phyloP scores from a whole-genome alignment of 768 basidiomycete genomes.

The Amanita rimosa region DNA sequence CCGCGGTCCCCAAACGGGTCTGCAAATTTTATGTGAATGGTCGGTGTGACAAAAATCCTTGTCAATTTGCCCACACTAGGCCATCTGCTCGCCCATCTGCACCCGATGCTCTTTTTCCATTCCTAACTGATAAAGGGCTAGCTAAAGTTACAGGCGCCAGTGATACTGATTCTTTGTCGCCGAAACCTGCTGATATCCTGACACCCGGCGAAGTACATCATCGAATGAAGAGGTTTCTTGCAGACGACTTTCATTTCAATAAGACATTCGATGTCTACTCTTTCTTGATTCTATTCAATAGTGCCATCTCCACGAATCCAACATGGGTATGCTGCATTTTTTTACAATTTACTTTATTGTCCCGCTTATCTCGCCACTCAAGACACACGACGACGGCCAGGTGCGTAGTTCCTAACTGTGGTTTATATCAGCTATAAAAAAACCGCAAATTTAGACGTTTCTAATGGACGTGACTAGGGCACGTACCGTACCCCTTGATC shows the following conservation, averaged over 20 bases:
- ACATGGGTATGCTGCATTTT: conserved; percentile 25
- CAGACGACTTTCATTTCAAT: conserved; percentile 31
- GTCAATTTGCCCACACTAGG: conserved; percentile 27
- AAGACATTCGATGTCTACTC: conserved; percentile 31
- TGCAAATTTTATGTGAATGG: conserved; percentile 39
- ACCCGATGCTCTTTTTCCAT: conserved; percentile 23
- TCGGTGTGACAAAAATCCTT: conserved; percentile 31
- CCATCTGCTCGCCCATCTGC: conserved; percentile 8
- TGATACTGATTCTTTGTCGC: conserved; percentile 32
- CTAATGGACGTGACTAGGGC: conserved; percentile 27
- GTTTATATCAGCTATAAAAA: background rate
- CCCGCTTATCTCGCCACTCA: conserved; percentile 2
- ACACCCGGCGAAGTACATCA: conserved; percentile 39
- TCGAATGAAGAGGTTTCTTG: conserved; percentile 28
- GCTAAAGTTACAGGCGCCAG: conserved; percentile 29
- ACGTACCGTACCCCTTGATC: conserved; percentile 5
- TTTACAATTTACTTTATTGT: background rate
- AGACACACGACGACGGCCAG: conserved; percentile 42
- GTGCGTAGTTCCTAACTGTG: conserved; percentile 17
- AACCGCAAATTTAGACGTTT: conserved; percentile 21
- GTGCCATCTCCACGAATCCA: conserved; percentile 24
- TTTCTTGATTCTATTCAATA: conserved; percentile 27
- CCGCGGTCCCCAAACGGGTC: conserved; percentile 20
- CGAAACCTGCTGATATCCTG: conserved; percentile 17
- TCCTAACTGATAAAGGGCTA: conserved; percentile 34